Evolutionary conservation across 139 green algal genomes (phyloP).

Genomic region (Chlamydomonas incerta): DNA sequence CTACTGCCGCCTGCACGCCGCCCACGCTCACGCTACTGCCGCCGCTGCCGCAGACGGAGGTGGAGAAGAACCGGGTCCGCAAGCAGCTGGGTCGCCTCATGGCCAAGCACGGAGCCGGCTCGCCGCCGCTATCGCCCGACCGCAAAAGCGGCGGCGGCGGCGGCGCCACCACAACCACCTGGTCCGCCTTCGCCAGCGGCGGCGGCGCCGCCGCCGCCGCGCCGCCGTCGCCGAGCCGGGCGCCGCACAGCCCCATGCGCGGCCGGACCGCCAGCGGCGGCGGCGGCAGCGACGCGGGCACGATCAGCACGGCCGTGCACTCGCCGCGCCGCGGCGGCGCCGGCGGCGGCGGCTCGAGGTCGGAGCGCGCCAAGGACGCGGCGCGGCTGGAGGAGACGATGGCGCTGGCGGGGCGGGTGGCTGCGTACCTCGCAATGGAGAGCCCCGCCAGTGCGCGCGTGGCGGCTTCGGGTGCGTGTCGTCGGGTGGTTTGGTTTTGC

Average conservation of each 20-base stretch:
- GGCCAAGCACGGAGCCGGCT: neutral
- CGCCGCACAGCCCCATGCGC: neutral
- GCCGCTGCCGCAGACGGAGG: slow-evolving; percentile 7
- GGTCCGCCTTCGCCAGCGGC: neutral
- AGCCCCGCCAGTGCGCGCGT: neutral
- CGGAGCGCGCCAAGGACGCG: neutral
- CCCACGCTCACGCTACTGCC: no score
- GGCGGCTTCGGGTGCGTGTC: neutral
- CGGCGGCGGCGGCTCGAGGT: neutral
- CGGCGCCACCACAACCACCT: no score
- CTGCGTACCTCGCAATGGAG: neutral
- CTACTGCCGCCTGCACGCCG: no score
- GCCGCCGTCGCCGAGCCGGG: neutral
- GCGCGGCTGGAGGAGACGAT: neutral
- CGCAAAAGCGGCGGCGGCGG: no score
- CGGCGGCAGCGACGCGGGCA: no score
- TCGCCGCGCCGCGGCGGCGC: neutral
- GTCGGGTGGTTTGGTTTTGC: neutral
- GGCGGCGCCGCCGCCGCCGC: neutral
- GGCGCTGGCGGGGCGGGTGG: neutral
- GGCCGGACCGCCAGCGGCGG: no score
- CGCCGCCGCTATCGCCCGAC: no score
- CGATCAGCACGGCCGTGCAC: no score
- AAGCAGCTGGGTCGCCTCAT: neutral
- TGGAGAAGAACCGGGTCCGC: slow-evolving; percentile 2